phyloP scores from a whole-genome alignment of 2,329 filamentous ascomycete species.

The Colletotrichum higginsianum region DNA sequence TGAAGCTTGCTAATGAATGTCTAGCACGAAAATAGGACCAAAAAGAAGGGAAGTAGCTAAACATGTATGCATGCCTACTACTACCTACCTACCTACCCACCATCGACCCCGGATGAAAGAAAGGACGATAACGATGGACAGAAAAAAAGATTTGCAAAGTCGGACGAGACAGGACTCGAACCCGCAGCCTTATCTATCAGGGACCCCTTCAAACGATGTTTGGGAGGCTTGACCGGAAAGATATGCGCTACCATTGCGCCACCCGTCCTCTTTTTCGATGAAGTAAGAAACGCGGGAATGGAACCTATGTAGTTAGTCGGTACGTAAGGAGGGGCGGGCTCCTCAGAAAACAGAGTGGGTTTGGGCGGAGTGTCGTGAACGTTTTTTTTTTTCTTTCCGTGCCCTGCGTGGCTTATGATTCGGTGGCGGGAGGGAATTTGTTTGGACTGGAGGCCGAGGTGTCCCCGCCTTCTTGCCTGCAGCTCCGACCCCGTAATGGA shows the following conservation, averaged over 20 bases:
- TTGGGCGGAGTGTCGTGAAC: neutral
- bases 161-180: slow-evolving; percentile 5
- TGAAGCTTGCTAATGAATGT: too few species aligned
- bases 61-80: too few species aligned
- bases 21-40: too few species aligned
- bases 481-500: neutral
- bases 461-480: neutral
- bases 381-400: too few species aligned
- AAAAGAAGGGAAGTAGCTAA: too few species aligned
- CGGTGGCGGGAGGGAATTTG: neutral
- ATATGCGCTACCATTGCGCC: slow-evolving; percentile 6
- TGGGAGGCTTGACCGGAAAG: neutral
- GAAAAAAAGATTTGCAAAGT: neutral
- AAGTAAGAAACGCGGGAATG: neutral
- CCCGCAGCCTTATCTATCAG: neutral
- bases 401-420: neutral
- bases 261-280: neutral
- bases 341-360: neutral
- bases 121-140: too few species aligned
- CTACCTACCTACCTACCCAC: too few species aligned
- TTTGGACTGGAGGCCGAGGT: neutral
- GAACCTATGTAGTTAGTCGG: neutral
- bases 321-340: too few species aligned
- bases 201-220: neutral
- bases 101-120: too few species aligned